A percentile compares a stretch with the other conserved stretches of the same genome.
Evolutionary conservation across 129 eudicot species (phyloP).

Genomic region (Flaveria ramosissima): DNA sequence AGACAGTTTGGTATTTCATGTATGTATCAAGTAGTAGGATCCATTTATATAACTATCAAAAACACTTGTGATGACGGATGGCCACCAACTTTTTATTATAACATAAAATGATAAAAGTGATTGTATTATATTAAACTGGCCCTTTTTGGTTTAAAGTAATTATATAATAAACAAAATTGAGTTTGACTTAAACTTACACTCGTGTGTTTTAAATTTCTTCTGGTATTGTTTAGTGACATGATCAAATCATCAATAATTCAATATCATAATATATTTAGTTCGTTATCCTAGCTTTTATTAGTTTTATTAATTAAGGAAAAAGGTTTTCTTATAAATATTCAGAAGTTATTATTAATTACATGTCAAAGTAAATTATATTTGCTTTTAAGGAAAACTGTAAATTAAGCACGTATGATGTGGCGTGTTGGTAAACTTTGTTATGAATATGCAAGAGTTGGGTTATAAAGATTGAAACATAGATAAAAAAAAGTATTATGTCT

Average conservation of each 20-base stretch:
- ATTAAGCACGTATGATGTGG: too few species aligned
- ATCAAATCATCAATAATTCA: too few species aligned
- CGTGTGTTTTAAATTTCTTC: neutral
- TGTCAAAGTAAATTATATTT: neutral
- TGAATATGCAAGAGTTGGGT: too few species aligned
- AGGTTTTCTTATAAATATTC: too few species aligned
- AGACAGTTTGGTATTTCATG: slow-evolving; percentile 18
- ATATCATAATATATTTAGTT: neutral
- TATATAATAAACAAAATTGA: neutral
- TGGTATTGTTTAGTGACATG: neutral
- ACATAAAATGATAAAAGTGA: neutral
- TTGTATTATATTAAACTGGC: neutral
- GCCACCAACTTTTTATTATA: neutral
- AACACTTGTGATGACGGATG: slow-evolving; percentile 15
- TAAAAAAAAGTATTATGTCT: too few species aligned
- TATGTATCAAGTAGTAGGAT: slow-evolving; percentile 12
- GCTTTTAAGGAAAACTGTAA: too few species aligned
- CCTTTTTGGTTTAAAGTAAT: slow-evolving; percentile 1
- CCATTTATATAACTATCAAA: slow-evolving; percentile 25
- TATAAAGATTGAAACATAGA: too few species aligned
- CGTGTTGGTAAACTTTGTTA: too few species aligned
- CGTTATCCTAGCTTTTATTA: neutral
- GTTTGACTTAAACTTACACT: neutral
- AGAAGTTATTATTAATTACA: neutral
- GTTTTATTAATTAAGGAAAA: neutral